Evolutionary conservation across 2,329 filamentous ascomycete genomes (phyloP), one percentile per base, ranked within the genome.

Genomic region (Penicillium sp.): DNA sequence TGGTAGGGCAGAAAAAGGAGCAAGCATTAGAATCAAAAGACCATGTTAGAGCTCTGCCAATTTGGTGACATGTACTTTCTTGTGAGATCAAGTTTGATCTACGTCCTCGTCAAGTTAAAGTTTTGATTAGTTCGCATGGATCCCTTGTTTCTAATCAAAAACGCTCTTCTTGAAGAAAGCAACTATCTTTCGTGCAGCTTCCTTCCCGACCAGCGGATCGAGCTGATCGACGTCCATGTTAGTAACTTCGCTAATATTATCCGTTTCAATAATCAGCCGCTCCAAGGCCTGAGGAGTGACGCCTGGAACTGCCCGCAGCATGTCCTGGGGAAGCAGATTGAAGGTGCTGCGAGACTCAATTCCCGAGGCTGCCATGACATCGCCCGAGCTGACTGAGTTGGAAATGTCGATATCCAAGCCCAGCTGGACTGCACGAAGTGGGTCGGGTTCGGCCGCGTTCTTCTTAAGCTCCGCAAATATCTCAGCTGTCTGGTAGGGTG

Each of bases 401-500:
- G 65, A 59, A 29, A 75, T 64, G 22, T 82, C 82, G 4, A 80
- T 75, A 61, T 90, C 86, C 1, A 99, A 77, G 0, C 94, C 94
- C 2, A 92, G 84, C 55, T 88, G 85, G 7, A 96, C 92, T 0
- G 94, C 94, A 3, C 85, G 86, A 34, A 96, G 82, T 1, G 94
- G 94, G 70, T 99, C 92, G 0, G 94, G 94, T 74, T 99, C 94
- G 3, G 87, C 81, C 64, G 93, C 88, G 65, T 92, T 88, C 61
- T 91, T 88, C 77, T 99, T 99, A 50, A 99, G 83, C 61, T 91
- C 88, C 65, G 92, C 88, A 70, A 99, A 97, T 58, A 99, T 97
- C 77, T 97, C 92, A 1, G 94, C 94, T 0, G 94, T 97, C 72
- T 99, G 92, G 69, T 96, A 96, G 0, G 94, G 93, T 10, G 88